Evolutionary conservation across 306 rosid species (phyloP).

Genomic region (Acacia crassicarpa): DNA sequence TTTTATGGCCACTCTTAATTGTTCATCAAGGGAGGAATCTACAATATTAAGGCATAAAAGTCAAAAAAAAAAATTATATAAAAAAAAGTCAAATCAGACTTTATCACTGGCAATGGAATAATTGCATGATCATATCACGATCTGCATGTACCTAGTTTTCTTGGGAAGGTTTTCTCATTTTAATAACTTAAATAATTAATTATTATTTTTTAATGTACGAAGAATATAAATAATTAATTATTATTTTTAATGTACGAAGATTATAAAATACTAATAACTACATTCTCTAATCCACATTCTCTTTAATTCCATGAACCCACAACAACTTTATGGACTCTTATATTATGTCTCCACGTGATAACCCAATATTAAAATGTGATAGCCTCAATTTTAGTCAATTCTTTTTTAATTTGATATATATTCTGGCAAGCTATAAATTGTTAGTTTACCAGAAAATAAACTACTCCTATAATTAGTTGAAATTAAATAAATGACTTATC

Average conservation of each 20-base stretch:
- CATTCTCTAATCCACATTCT: background rate
- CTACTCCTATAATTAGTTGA: background rate
- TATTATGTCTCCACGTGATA: conserved; percentile 1
- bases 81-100: conserved; percentile 27
- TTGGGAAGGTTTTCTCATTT: background rate
- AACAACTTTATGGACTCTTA: background rate
- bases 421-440: background rate
- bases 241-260: background rate
- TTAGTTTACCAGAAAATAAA: background rate
- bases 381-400: background rate
- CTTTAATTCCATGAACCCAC: background rate
- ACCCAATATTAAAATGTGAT: background rate
- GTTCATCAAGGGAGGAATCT: conserved; percentile 46
- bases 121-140: conserved; percentile 34
- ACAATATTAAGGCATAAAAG: conserved; percentile 17
- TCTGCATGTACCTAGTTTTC: conserved; percentile 25
- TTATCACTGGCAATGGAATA: conserved; percentile 32
- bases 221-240: background rate
- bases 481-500: background rate
- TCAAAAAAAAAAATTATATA: conserved; percentile 34
- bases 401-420: background rate
- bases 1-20: conserved; percentile 39
- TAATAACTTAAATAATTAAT: background rate
- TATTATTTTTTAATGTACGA: background rate
- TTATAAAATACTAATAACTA: background rate